Percentiles rank a stretch among this genome's conserved stretches.
Conservation (phyloP, 2,329 filamentous ascomycete genomes). For the Fusarium xylarioides region DNA sequence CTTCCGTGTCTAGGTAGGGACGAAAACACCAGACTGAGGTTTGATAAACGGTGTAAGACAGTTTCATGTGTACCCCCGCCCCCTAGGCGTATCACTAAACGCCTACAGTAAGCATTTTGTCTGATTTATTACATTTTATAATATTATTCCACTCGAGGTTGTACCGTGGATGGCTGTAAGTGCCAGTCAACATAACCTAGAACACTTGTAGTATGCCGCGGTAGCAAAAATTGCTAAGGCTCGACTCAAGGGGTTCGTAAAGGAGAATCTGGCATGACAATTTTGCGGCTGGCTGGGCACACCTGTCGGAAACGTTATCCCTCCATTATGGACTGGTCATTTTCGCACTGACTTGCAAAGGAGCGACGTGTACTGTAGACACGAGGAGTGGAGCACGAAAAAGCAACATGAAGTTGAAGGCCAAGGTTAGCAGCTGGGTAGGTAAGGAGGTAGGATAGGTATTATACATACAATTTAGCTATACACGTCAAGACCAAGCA, state of each 20-base stretch:
- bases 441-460: neutral
- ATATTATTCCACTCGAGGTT: neutral
- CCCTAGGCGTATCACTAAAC: neutral
- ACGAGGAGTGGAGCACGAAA: constrained; percentile 2
- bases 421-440: neutral
- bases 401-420: constrained; percentile 15
- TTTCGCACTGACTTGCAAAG: neutral
- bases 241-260: neutral
- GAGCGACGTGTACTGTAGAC: neutral
- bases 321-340: neutral
- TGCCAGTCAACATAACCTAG: constrained; percentile 24
- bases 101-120: neutral
- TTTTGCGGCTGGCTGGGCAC: constrained; percentile 11
- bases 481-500: neutral
- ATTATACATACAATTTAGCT: neutral
- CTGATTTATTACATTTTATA: neutral
- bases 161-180: neutral
- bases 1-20: neutral
- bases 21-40: neutral
- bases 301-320: neutral
- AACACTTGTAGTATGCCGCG: constrained; percentile 32
- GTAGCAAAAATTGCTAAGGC: neutral
- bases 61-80: neutral
- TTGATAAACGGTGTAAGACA: neutral
- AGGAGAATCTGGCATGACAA: neutral